phyloP scores from a whole-genome alignment of 148 eudicot genomes.

The Gaultheria prostrata region DNA sequence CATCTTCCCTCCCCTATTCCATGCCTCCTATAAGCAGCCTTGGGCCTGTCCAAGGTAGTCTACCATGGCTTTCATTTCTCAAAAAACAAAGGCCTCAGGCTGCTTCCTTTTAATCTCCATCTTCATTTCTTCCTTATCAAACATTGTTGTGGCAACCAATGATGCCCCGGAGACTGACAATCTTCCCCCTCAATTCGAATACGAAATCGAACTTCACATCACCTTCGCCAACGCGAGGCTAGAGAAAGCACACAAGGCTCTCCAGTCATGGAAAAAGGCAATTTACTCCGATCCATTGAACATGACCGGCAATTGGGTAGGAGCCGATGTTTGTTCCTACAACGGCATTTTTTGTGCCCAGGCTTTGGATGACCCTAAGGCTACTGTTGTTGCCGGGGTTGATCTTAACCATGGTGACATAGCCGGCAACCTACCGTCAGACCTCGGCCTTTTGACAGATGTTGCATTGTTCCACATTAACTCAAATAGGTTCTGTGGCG shows the following conservation, averaged over 20 bases:
- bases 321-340: slow-evolving; percentile 20
- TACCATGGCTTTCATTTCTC: not conserved
- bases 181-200: slow-evolving; percentile 2
- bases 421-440: slow-evolving; percentile 15
- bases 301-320: slow-evolving; percentile 14
- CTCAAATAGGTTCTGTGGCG: slow-evolving; percentile 24
- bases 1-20: not conserved
- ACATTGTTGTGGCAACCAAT: too few species aligned
- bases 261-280: slow-evolving; percentile 2
- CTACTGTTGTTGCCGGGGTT: slow-evolving; percentile 19
- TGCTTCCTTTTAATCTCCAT: slow-evolving; percentile 6
- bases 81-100: slow-evolving; percentile 4
- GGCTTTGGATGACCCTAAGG: slow-evolving; percentile 20
- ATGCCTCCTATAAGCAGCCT: slow-evolving; percentile 14
- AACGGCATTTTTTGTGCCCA: slow-evolving; percentile 20
- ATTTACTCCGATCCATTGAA: slow-evolving; percentile 3
- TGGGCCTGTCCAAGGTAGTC: slow-evolving; percentile 13
- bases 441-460: slow-evolving; percentile 17
- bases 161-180: not conserved
- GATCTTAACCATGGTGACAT: slow-evolving; percentile 23
- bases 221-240: slow-evolving; percentile 7
- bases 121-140: not conserved
- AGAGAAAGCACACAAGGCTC: slow-evolving; percentile 2
- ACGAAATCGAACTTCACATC: not conserved
- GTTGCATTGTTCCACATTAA: slow-evolving; percentile 18